Base-by-base conservation (phyloP, 1,284 basidiomycete species). In the Exobasidium cylindrosporum region DNA sequence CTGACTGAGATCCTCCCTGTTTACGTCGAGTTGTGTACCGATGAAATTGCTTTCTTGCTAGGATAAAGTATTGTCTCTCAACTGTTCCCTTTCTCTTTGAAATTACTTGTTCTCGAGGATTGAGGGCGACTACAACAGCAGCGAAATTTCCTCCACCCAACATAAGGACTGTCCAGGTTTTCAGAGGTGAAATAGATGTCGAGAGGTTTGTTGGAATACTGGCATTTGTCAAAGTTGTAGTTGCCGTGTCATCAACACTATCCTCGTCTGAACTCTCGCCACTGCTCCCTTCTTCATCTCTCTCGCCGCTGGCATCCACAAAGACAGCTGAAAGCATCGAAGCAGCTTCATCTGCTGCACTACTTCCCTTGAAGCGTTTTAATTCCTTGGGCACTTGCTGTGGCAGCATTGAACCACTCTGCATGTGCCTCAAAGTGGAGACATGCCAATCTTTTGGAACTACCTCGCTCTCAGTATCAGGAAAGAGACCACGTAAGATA, bases 121-220 rank as follows among this genome's bases (percentile, higher is more conserved):
- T 84, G 76, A 76, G 84, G 64, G 67, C 84, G 79, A 92, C 88
- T 29, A 97, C 85, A 59, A 92, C 89, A 14, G 92, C 94, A 6
- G 95, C 94, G 82, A 98, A 98, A 81, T 98, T 94, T 13, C 95
- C 95, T 4, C 96, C 94, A 0, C 95, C 95, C 47, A 91, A 87
- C 91, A 97, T 94, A 74, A 97, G 89, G 83, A 97, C 81, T 0
- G 92, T 91, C 89, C 94, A 95, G 63, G 87, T 89, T 21, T 92
- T 84, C 60, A 75, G 70, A 46, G 66, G 70, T 4, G 72, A 55
- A 17, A 17, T 10, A 40, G 35, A 17, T 7, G 35, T 40, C 11
- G 35, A 35, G 6, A 32, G 60, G 23, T 29, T 40, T n/a, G n/a
- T 3, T 17, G 60, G 11, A n/a, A 10, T 46, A 26, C 43, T 23